Evolutionary conservation across 345 rosid genomes (phyloP), one percentile per base, ranked within the genome.

Genomic region (Murraya paniculata): DNA sequence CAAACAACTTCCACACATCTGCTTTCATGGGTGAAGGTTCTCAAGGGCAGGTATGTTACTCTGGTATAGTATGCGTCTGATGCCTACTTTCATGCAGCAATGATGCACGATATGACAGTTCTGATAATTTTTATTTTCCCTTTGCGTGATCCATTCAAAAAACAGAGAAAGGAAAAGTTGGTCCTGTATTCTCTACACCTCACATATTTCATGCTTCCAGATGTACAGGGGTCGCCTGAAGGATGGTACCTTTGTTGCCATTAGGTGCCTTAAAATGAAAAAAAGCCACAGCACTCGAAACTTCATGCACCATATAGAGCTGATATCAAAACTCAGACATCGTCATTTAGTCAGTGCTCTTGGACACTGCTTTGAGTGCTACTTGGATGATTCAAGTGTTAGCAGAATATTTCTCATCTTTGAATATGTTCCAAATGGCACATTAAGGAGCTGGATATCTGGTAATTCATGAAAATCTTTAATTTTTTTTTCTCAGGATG

Each of bases 1-100:
- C 99, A 57, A 87, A 85, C 75, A 91, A 91, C 86, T 96, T 92
- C n/a, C 89, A 91, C 73, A 84, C 95, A 50, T 87, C 94, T 75
- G 88, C 94, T 85, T 96, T 94, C 80, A 96, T 96, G 87, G 98
- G 98, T 64, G 94, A 94, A 90, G 95, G 94, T 30, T 96, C 97
- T 86, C 90, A 87, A 71, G 99, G 99, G 33, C 97, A 91, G 95
- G 98, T 90, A 86, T 19, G 74, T 64, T 6, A 31, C 74, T 68
- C 57, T 75, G 50, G 7, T 67, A 25, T 27, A 61, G 41, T 50
- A 28, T 53, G 59, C 4, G 21, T 61, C 24, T 36, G 36, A 27
- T 57, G 30, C 11, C 75, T 2, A 36, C 10, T 58, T 39, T 68
- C 57, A 56, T 25, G 9, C 24, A 62, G 72, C 9, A 31, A n/a